A percentile compares a stretch with the other conserved stretches of the same genome.
Conservation (phyloP, 2,329 filamentous ascomycete genomes). For the Colletotrichum ledebouriae region DNA sequence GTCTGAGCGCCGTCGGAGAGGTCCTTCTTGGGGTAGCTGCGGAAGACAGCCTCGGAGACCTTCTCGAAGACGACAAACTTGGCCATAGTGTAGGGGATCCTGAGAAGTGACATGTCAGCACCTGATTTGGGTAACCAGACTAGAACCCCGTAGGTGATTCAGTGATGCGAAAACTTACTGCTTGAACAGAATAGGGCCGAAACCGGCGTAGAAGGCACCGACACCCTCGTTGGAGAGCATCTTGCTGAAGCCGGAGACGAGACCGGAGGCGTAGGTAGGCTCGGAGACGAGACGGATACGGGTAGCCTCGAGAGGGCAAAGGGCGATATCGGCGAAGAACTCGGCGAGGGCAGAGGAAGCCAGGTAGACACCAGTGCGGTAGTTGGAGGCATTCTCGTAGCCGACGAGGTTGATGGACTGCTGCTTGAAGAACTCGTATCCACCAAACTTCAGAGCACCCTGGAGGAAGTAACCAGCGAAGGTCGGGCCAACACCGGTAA, state of each 20-base stretch:
- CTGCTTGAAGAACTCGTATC: constrained; percentile 97
- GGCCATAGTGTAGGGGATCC: constrained; percentile 93
- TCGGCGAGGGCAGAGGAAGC: constrained; percentile 75
- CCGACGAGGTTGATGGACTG: constrained; percentile 86
- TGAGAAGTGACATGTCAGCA: constrained; percentile 49
- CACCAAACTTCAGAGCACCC: constrained; percentile 92
- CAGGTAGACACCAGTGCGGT: constrained; percentile 86
- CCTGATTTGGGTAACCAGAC: not conserved
- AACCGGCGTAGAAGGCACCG: constrained; percentile 90
- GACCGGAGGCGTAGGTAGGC: constrained; percentile 85
- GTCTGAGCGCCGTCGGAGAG: constrained; percentile 80
- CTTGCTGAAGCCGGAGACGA: constrained; percentile 84
- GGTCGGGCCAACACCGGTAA: constrained; percentile 88
- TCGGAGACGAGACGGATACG: constrained; percentile 93
- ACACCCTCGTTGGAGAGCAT: constrained; percentile 86
- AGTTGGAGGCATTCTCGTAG: constrained; percentile 81
- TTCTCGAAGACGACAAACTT: constrained; percentile 97
- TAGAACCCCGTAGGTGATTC: not conserved
- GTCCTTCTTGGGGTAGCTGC: constrained; percentile 76
- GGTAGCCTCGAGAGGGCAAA: constrained; percentile 93
- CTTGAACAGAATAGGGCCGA: constrained; percentile 89
- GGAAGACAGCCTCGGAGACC: constrained; percentile 81
- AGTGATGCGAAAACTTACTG: constrained; percentile 64
- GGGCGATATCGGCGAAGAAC: constrained; percentile 82
- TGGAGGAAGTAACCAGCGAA: constrained; percentile 94